Evolutionary conservation across 768 basidiomycete genomes (phyloP).

Genomic region (Lactarius deliciosus): DNA sequence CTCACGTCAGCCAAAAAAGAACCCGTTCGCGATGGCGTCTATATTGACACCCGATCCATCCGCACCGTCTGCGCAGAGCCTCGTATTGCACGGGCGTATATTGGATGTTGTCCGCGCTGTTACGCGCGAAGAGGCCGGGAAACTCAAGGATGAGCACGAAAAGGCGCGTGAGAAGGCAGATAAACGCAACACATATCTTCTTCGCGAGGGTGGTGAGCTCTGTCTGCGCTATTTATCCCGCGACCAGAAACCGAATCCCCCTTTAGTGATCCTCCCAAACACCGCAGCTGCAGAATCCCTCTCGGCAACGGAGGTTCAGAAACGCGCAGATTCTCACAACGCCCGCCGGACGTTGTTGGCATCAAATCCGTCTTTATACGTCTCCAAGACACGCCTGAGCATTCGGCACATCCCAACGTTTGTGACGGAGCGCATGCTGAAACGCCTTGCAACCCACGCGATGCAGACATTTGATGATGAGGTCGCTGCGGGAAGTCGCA

Average conservation of each 20-base stretch:
- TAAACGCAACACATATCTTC: constrained; percentile 92
- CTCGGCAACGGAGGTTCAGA: constrained; percentile 75
- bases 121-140: constrained; percentile 82
- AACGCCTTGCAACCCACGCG: constrained; percentile 82
- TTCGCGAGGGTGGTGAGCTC: constrained; percentile 88
- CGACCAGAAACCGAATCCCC: background rate
- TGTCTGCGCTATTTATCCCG: constrained; percentile 1
- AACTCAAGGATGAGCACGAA: constrained; percentile 87
- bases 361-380: constrained; percentile 90
- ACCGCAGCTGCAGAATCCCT: constrained; percentile 75
- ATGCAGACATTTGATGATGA: constrained; percentile 77
- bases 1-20: constrained; percentile 56
- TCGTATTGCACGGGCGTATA: constrained; percentile 91
- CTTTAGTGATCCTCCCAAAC: constrained; percentile 84
- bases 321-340: constrained; percentile 81
- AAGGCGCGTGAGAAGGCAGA: constrained; percentile 85
- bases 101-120: constrained; percentile 90
- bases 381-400: constrained; percentile 92
- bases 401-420: constrained; percentile 91
- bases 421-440: constrained; percentile 86
- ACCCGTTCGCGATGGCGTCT: constrained; percentile 85
- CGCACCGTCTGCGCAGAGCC: constrained; percentile 70
- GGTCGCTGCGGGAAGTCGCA: constrained; percentile 59
- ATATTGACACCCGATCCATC: constrained; percentile 94
- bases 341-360: constrained; percentile 80